A percentile compares a stretch with the other conserved stretches of the same genome.
These are phyloP conservation scores for Dicorynia guianensis DNA, from an alignment of 306 rosid genomes.

Conservation along the genomic window DNA sequence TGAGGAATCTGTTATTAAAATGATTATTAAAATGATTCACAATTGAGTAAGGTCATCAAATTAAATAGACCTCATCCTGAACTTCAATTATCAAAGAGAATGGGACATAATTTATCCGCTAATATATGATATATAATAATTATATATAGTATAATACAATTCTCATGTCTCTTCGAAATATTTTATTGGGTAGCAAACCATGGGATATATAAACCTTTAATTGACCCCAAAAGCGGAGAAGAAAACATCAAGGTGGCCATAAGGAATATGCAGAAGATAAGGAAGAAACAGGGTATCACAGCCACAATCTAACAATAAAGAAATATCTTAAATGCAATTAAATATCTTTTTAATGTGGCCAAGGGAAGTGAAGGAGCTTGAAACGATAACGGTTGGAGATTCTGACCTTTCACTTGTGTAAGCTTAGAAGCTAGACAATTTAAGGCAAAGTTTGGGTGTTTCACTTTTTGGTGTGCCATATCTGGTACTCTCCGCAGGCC, in stretches of 20 bases:
- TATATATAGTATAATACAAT: conserved; percentile 4
- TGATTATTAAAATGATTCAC: neutral
- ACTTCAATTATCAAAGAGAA: neutral
- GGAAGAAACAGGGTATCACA: conserved; percentile 7
- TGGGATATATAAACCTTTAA: conserved; percentile 10
- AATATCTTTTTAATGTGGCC: conserved; percentile 44
- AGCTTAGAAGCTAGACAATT: conserved; percentile 48
- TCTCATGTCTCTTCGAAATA: conserved; percentile 36
- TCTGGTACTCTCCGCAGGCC: conserved; percentile 34
- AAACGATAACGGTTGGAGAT: conserved; percentile 48
- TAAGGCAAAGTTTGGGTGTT: conserved; percentile 53
- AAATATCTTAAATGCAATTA: conserved; percentile 41
- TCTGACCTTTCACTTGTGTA: conserved; percentile 54
- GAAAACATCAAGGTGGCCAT: conserved; percentile 18
- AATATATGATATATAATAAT: neutral
- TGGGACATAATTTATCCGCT: neutral
- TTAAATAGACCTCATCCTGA: neutral
- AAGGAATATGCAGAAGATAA: conserved; percentile 26
- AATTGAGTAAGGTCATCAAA: neutral
- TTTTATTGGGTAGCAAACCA: conserved; percentile 22
- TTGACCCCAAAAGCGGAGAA: conserved; percentile 5
- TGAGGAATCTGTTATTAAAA: too few relatives aligned
- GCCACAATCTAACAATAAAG: conserved; percentile 1
- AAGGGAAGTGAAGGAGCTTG: conserved; percentile 31
- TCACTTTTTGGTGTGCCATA: conserved; percentile 42